Conservation (phyloP, 257 asterid genomes). For the Solanum corneliomulleri region DNA sequence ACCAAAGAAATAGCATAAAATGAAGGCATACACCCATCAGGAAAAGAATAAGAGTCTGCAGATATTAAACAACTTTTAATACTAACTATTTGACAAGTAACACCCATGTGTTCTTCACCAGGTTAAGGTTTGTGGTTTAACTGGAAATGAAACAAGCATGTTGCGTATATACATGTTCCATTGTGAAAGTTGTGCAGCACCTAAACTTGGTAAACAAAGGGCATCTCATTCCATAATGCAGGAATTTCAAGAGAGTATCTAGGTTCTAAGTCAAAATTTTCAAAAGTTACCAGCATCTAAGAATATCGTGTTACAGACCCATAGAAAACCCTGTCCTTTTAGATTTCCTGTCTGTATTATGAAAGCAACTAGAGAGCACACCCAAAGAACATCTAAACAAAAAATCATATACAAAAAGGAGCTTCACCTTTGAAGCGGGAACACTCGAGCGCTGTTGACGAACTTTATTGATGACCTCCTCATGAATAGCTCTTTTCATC, state of each 20-base stretch:
- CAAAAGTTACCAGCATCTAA: not conserved
- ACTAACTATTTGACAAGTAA: not conserved
- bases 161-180: not conserved
- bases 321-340: not conserved
- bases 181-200: not conserved
- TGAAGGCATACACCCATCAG: not conserved
- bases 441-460: conserved; percentile 45
- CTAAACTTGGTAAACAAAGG: not conserved
- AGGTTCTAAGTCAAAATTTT: not conserved
- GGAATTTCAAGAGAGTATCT: not conserved
- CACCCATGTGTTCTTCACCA: not conserved
- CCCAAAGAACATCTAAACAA: not conserved
- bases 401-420: not conserved
- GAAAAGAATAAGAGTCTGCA: not conserved
- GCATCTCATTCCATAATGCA: not conserved
- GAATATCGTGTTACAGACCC: not conserved
- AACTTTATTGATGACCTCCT: conserved; percentile 79
- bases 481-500: conserved; percentile 79
- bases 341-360: not conserved
- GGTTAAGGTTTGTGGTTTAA: not conserved
- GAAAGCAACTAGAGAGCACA: not conserved
- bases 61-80: not conserved
- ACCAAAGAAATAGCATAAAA: not conserved
- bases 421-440: conserved; percentile 37
- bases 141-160: not conserved